Conservation (phyloP, 2,329 filamentous ascomycete genomes). For the Epichloe sibirici region DNA sequence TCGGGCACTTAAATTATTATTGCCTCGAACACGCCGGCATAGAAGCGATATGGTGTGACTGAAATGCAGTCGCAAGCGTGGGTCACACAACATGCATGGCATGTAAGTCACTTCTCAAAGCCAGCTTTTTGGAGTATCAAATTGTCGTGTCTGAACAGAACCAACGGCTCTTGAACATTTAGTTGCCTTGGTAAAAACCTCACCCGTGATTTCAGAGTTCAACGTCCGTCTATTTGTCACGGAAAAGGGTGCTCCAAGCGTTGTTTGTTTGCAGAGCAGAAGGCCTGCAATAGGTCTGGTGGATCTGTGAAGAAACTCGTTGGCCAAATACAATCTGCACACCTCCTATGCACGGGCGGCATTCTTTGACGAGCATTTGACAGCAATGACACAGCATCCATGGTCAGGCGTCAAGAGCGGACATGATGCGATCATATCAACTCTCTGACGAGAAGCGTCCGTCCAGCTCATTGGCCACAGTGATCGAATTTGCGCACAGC, state of each 20-base stretch:
- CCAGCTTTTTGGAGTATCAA: background rate
- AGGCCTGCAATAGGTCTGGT: no score
- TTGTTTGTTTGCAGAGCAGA: no score
- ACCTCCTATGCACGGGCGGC: background rate
- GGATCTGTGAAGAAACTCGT: no score
- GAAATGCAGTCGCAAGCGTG: background rate
- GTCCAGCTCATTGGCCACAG: slow-evolving; percentile 1
- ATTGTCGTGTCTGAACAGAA: background rate
- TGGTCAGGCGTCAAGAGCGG: background rate
- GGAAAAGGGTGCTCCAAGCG: no score
- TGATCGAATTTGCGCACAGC: background rate
- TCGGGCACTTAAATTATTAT: background rate
- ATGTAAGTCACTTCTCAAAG: slow-evolving; percentile 1
- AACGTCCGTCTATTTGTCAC: no score
- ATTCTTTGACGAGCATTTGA: background rate
- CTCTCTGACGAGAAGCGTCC: background rate
- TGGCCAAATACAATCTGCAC: no score
- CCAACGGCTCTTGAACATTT: background rate
- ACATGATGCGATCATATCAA: background rate
- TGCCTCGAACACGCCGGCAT: background rate
- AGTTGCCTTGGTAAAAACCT: background rate
- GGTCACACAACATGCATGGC: background rate
- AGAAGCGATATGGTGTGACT: background rate
- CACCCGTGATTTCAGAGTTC: background rate
- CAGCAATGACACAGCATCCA: background rate